Evolutionary conservation across 2,329 filamentous ascomycete species (phyloP).

Genomic region (Alternaria alternata): DNA sequence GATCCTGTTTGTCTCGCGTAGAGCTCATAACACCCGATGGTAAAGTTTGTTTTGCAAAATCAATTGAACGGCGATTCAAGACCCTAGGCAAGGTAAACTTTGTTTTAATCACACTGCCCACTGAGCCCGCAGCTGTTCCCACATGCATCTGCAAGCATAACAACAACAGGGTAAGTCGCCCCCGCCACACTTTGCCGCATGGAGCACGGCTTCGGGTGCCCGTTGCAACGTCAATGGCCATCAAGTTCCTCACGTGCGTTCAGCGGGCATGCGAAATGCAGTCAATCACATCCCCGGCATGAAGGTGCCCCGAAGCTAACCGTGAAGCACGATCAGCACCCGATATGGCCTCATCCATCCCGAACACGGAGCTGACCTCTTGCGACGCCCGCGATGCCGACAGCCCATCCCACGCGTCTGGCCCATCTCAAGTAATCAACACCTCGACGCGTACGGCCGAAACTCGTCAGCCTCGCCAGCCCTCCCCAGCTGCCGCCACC

Average conservation of each 20-base stretch:
- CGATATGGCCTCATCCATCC: constrained; percentile 17
- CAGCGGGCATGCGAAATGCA: constrained; percentile 17
- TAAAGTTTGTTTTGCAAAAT: constrained; percentile 17
- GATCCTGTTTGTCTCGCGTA: constrained; percentile 3
- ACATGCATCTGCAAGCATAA: constrained; percentile 21
- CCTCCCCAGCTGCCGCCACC: constrained; percentile 1
- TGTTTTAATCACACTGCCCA: constrained; percentile 24
- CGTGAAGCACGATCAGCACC: constrained; percentile 13
- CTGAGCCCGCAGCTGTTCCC: constrained; percentile 15
- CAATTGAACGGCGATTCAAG: constrained; percentile 14
- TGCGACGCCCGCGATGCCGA: constrained; percentile 24
- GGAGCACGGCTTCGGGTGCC: constrained; percentile 13
- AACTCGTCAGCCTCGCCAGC: background rate
- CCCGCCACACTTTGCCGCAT: constrained; percentile 24
- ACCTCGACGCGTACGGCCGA: constrained; percentile 13
- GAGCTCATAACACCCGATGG: background rate
- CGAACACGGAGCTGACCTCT: constrained; percentile 12
- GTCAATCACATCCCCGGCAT: constrained; percentile 17
- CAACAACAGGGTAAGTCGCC: constrained; percentile 18
- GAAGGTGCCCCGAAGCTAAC: constrained; percentile 23
- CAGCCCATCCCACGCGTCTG: constrained; percentile 24
- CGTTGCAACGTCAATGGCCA: constrained; percentile 15
- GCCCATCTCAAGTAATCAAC: constrained; percentile 17
- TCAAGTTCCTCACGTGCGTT: constrained; percentile 14
- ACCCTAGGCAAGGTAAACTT: constrained; percentile 15